Base-by-base conservation (phyloP, 2,329 filamentous ascomycete genomes). In the Xylaria multiplex region DNA sequence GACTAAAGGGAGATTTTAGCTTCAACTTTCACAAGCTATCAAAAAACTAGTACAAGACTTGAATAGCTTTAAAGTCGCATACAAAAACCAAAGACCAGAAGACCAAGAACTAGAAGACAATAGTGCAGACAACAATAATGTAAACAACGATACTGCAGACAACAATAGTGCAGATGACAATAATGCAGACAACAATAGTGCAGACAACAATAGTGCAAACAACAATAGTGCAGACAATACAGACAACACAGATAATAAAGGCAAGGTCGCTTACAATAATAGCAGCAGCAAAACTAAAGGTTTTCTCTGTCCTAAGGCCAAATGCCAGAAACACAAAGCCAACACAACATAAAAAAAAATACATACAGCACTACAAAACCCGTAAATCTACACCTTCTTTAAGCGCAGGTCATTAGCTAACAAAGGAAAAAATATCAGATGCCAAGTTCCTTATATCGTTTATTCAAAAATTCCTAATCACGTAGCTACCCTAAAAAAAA, bases 381-480 rank as follows among this genome's bases (percentile, higher is more conserved):
- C 43, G 43, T 46, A 46, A 9, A 46, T 46, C 43, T 16, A 11
- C 8, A 46, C 43, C n/a, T 46, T 16, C n/a, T 46, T n/a, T 46
- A 46, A n/a, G 16, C 43, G 43, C 43, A 46, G 43, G 16, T n/a
- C 43, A n/a, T 46, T 46, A 16, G 43, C 43, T 46, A 19, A 46
- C 43, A 16, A 7, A 46, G 43, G 16, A 6, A 46, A 9, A 46
- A 16, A 46, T 46, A 16, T 46, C 43, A 16, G n/a, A 46, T 46
- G 43, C 43, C 43, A 11, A 9, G 43, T 46, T 7, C 43, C 6
- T 46, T 46, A 16, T 46, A 6, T 16, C n/a, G 16, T 9, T 46
- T 46, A 16, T 46, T 16, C 7, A 6, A 11, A 7, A 9, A n/a
- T 46, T 46, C n/a, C 43, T 6, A 7, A 46, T 13, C 7, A 46